Conservation (phyloP, 1,284 basidiomycete species). For the Vanrija sp. region DNA sequence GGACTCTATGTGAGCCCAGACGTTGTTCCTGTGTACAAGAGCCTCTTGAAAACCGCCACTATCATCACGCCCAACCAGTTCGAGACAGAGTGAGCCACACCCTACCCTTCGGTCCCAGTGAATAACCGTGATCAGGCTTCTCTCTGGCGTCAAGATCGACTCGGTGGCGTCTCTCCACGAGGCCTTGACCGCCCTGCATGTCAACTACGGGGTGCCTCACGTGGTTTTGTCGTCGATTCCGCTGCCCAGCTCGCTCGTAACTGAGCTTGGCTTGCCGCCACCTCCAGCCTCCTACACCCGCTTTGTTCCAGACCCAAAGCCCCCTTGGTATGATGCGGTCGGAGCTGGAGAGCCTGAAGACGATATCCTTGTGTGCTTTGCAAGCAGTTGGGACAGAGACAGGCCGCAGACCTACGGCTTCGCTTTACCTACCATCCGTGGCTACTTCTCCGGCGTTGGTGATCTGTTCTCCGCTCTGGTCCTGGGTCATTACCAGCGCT, state of each 20-base stretch:
- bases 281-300: conserved; percentile 39
- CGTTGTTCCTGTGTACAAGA: conserved; percentile 82
- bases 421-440: conserved; percentile 73
- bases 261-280: conserved; percentile 30
- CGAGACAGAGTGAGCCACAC: conserved; percentile 75
- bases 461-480: conserved; percentile 95
- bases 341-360: conserved; percentile 21
- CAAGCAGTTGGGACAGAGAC: conserved; percentile 36
- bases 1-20: conserved; percentile 79
- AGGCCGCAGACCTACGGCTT: conserved; percentile 59
- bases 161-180: conserved; percentile 63
- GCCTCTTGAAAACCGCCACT: conserved; percentile 71
- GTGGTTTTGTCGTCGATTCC: conserved; percentile 87
- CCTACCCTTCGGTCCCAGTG: too few relatives aligned
- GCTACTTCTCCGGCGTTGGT: conserved; percentile 94
- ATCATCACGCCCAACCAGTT: conserved; percentile 98
- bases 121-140: conserved; percentile 54
- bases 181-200: conserved; percentile 72
- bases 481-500: conserved; percentile 68
- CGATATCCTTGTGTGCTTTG: conserved; percentile 70
- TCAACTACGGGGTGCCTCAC: conserved; percentile 68
- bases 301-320: conserved; percentile 26
- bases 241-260: conserved; percentile 39
- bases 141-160: conserved; percentile 67
- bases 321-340: conserved; percentile 38